Conservation (phyloP, 1,284 basidiomycete genomes). For the Cutaneotrichosporon cutaneum region DNA sequence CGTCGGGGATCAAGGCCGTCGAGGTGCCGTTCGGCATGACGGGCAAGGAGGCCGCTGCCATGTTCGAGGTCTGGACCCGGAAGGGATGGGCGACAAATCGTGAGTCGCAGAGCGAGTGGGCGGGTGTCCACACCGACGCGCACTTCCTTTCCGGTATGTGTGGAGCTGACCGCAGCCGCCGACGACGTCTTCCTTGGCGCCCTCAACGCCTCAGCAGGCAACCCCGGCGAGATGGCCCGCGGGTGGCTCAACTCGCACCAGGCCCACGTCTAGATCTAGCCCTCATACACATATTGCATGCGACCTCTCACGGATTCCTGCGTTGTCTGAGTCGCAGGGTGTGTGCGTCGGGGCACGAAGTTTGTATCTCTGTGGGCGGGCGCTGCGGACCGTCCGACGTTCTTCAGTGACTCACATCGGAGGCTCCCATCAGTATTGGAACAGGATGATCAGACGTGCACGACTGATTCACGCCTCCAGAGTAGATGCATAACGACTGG, state of each 20-base stretch:
- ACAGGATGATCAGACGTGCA: no score
- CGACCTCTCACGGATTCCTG: not conserved
- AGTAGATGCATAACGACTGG: no score
- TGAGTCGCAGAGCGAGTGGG: no score
- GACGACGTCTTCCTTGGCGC: conserved; percentile 51
- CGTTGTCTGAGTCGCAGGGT: not conserved
- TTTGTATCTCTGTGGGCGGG: no score
- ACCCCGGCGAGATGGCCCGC: conserved; percentile 38
- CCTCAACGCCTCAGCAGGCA: conserved; percentile 43
- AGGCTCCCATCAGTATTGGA: no score
- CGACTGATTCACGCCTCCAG: no score
- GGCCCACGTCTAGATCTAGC: conserved; percentile 2
- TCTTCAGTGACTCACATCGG: no score
- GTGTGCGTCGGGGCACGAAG: no score
- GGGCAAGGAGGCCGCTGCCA: conserved; percentile 47
- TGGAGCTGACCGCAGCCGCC: conserved; percentile 20
- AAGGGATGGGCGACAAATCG: conserved; percentile 44
- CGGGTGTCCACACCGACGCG: not conserved
- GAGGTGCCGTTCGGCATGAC: conserved; percentile 45
- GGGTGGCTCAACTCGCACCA: conserved; percentile 20
- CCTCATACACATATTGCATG: not conserved
- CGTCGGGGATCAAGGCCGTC: conserved; percentile 37
- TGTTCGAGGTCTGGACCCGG: conserved; percentile 48
- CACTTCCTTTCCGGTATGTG: no score
- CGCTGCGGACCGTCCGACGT: no score